Percentiles rank a stretch among this genome's conserved stretches.
These are phyloP conservation scores for Crassisporium funariophilum DNA, from an alignment of 768 basidiomycete species.

Conservation along the genomic window DNA sequence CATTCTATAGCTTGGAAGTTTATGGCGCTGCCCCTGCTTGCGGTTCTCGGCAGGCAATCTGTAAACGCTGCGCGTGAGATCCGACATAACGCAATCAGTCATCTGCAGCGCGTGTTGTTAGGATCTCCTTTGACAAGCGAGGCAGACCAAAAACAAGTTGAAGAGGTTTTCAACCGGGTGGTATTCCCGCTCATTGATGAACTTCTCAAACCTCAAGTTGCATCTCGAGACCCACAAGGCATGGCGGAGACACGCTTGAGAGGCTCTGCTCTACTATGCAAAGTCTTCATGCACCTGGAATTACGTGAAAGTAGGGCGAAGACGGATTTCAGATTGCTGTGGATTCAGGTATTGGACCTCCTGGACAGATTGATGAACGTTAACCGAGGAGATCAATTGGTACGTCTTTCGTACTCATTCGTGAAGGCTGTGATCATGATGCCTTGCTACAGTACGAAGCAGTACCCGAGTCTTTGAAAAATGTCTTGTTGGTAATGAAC, in stretches of 20 bases:
- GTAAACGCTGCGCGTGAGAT: conserved; percentile 83
- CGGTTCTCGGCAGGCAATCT: conserved; percentile 77
- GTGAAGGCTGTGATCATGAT: background rate
- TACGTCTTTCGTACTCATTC: conserved; percentile 39
- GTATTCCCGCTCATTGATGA: conserved; percentile 93
- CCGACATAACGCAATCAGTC: conserved; percentile 75
- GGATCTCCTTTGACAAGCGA: conserved; percentile 68
- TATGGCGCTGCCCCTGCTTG: conserved; percentile 73
- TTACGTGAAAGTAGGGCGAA: conserved; percentile 63
- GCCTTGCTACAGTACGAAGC: conserved; percentile 75
- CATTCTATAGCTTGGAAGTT: conserved; percentile 67
- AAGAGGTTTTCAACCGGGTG: conserved; percentile 85
- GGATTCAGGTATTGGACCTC: conserved; percentile 88
- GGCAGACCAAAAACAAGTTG: conserved; percentile 61
- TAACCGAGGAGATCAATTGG: conserved; percentile 85
- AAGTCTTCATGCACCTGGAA: conserved; percentile 93
- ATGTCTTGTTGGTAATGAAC: conserved; percentile 95
- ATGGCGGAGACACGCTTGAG: conserved; percentile 91
- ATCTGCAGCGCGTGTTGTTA: conserved; percentile 83
- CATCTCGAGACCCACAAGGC: conserved; percentile 76
- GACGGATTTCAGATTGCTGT: conserved; percentile 71
- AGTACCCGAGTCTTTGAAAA: conserved; percentile 94
- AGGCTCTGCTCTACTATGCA: conserved; percentile 89
- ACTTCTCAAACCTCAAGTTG: conserved; percentile 81
- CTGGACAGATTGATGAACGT: conserved; percentile 88